phyloP scores from a whole-genome alignment of 164 flowering plant genomes.

The Tinospora cordifolia region DNA sequence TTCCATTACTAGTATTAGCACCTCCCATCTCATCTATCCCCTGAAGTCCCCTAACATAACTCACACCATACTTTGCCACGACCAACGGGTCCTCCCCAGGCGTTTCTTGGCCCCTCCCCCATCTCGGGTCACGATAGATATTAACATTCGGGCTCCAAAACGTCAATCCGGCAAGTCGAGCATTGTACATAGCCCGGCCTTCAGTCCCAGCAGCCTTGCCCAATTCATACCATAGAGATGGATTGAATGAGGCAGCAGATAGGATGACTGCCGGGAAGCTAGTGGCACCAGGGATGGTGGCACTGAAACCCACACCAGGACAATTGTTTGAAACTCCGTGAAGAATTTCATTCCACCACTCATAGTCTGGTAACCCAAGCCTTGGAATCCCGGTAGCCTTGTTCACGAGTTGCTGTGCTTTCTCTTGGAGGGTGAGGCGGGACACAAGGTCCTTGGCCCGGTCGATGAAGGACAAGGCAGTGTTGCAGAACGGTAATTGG shows the following conservation, averaged over 20 bases:
- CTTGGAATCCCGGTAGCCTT: slow-evolving; percentile 35
- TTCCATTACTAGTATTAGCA: slow-evolving; percentile 1
- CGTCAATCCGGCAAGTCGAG: slow-evolving; percentile 47
- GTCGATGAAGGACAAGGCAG: slow-evolving; percentile 23
- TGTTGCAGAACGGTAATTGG: slow-evolving; percentile 37
- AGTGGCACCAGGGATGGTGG: slow-evolving; percentile 51
- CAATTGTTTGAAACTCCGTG: slow-evolving; percentile 57
- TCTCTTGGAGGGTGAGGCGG: slow-evolving; percentile 44
- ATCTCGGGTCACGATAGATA: slow-evolving; percentile 55
- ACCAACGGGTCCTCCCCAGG: slow-evolving; percentile 70
- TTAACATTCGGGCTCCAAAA: slow-evolving; percentile 62
- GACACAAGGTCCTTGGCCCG: slow-evolving; percentile 45
- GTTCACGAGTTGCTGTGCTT: slow-evolving; percentile 42
- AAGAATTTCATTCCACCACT: slow-evolving; percentile 72
- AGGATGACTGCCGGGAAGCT: slow-evolving; percentile 55
- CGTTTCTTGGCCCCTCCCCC: slow-evolving; percentile 65
- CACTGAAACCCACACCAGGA: slow-evolving; percentile 32
- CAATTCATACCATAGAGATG: slow-evolving; percentile 40
- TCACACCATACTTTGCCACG: slow-evolving; percentile 37
- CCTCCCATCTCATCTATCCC: slow-evolving; percentile 22
- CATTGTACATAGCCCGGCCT: slow-evolving; percentile 64
- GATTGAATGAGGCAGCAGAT: slow-evolving; percentile 43
- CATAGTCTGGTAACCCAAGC: slow-evolving; percentile 39
- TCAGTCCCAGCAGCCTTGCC: slow-evolving; percentile 57
- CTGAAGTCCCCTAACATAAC: slow-evolving; percentile 56